These are phyloP conservation scores for Geotrichum reessii DNA, from an alignment of 1,139 yeast genomes.

Conservation along the genomic window DNA sequence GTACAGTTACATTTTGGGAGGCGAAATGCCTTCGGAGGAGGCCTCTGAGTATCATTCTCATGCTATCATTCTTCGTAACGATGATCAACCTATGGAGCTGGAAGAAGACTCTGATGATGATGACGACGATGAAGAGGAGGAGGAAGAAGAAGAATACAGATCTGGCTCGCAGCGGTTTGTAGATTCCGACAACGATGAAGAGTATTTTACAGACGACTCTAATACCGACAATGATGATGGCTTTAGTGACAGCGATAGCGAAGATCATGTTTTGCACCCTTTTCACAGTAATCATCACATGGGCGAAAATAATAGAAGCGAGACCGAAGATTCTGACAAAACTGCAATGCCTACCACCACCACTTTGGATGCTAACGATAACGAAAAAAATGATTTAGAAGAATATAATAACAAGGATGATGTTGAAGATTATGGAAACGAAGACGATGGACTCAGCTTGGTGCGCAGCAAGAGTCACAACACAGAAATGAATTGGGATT, in stretches of 20 bases:
- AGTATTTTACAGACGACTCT: constrained; percentile 30
- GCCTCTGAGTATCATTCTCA: constrained; percentile 53
- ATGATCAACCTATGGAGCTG: constrained; percentile 33
- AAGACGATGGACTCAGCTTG: constrained; percentile 27
- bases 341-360: not conserved
- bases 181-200: constrained; percentile 44
- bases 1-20: constrained; percentile 92
- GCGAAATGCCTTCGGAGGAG: constrained; percentile 38
- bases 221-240: not conserved
- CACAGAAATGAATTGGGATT: constrained; percentile 19
- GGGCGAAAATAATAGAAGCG: not conserved
- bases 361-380: constrained; percentile 26
- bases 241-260: not conserved
- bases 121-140: constrained; percentile 39
- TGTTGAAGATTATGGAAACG: constrained; percentile 23
- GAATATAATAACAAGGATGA: constrained; percentile 11
- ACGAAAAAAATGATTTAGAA: constrained; percentile 22
- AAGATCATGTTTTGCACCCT: not conserved
- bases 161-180: constrained; percentile 20
- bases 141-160: constrained; percentile 12
- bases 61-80: constrained; percentile 33
- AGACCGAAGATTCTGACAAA: not conserved
- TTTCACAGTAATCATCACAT: not conserved
- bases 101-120: constrained; percentile 31
- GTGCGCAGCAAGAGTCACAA: constrained; percentile 36